Evolutionary conservation across 768 basidiomycete genomes (phyloP), one percentile per base, ranked within the genome.

Genomic region (Roridomyces roridus): DNA sequence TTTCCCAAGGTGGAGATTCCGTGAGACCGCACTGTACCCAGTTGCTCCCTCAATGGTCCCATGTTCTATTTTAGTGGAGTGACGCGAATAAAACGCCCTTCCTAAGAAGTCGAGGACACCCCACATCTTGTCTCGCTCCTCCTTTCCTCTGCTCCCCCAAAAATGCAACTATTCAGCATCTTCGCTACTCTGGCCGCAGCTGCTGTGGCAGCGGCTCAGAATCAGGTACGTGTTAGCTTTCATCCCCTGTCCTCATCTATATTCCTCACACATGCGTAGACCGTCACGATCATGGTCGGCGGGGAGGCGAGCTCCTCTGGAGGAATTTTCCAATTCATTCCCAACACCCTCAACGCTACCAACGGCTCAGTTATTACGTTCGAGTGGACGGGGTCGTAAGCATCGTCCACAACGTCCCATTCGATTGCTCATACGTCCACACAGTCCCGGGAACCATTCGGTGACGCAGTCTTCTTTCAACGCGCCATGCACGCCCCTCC

Each of bases 371-470:
- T 76, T 7, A 64, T 86, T 36, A 81, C 77, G 14, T 86, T 86
- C 74, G 55, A 69, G 20, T 86, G 80, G 64, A 70, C 70, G 45
- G 84, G 82, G 54, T 62, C 64, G 79, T 80, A 65, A 45, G 80
- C 61, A 18, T 36, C 10, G 23, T 26, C 25, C 43, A 24, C n/a
- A 29, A 6, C 35, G 21, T 41, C 14, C 42, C n/a, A 23, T 24
- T 34, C 26, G 20, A 3, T 40, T 42, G 17, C 34, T 14, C 25
- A 21, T 0, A n/a, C n/a, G n/a, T n/a, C n/a, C n/a, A n/a, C n/a
- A n/a, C 44, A 80, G 75, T 23, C 81, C 82, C 2, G 82, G 82
- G 55, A 83, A 83, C 66, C 83, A 85, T 69, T 73, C 74, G 28
- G 73, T 86, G 21, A 82, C 83, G 4, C 84, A 86, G 65, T 80